These are phyloP conservation scores for Brettanomyces bruxellensis DNA, from an alignment of 805 yeast genomes.

Conservation along the genomic window DNA sequence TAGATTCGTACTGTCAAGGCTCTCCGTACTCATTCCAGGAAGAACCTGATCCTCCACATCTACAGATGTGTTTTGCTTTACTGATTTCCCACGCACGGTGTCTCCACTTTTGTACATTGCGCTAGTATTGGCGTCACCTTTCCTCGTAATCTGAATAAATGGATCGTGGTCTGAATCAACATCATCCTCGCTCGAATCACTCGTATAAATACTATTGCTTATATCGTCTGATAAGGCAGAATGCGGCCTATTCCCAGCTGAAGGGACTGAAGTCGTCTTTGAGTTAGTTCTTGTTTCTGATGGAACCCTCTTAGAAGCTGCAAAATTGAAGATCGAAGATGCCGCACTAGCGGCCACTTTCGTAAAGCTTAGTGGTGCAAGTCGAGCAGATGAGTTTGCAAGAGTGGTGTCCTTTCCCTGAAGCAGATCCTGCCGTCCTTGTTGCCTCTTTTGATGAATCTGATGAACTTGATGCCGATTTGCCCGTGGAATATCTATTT, in stretches of 20 bases:
- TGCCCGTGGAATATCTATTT: constrained; percentile 41
- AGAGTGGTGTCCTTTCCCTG: neutral
- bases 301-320: constrained; percentile 1
- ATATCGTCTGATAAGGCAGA: neutral
- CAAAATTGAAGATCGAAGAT: constrained; percentile 20
- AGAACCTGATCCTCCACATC: too few species aligned
- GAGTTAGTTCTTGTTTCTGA: constrained; percentile 4
- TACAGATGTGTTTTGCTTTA: too few species aligned
- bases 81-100: too few species aligned
- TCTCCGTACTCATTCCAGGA: too few species aligned
- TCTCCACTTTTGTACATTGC: neutral
- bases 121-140: neutral
- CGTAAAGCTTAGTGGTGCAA: constrained; percentile 16
- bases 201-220: neutral
- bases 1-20: too few species aligned
- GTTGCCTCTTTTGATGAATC: neutral
- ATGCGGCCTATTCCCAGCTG: neutral
- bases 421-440: neutral
- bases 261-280: neutral
- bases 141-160: neutral
- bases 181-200: neutral
- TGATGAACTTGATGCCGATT: constrained; percentile 1
- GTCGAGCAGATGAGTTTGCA: neutral
- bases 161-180: neutral
- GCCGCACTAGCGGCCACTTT: constrained; percentile 19